Percentiles rank a stretch among this genome's conserved stretches.
phyloP scores from a whole-genome alignment of 176 grass and related monocot species.

The Avena insularis region DNA sequence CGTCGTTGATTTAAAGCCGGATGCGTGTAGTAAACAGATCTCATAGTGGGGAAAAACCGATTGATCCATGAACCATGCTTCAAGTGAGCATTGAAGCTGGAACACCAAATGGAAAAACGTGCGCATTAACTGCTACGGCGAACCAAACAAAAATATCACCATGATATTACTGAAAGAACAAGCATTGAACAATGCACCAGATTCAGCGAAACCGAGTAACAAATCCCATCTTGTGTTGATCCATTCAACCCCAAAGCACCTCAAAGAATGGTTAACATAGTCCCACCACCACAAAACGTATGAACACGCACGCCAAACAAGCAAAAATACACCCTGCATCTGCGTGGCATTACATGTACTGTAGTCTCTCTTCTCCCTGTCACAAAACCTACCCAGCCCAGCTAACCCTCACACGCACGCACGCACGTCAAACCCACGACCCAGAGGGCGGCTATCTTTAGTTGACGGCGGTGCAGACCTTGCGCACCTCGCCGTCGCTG shows the following conservation, averaged over 20 bases:
- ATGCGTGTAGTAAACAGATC: too few relatives aligned
- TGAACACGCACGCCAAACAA: not conserved
- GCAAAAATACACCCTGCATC: not conserved
- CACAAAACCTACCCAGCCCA: conserved; percentile 1
- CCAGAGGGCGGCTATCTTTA: too few relatives aligned
- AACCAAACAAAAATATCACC: too few relatives aligned
- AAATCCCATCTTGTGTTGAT: not conserved
- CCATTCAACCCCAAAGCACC: not conserved
- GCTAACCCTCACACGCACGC: not conserved
- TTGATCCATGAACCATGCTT: too few relatives aligned
- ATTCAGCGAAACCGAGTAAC: not conserved
- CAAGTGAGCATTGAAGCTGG: too few relatives aligned
- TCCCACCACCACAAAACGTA: conserved; percentile 37
- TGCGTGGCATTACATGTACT: not conserved
- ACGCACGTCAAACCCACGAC: not conserved
- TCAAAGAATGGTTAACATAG: conserved; percentile 48
- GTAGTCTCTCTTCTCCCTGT: not conserved
- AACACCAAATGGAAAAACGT: too few relatives aligned
- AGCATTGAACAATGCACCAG: not conserved
- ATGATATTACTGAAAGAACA: too few relatives aligned
- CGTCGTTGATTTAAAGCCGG: too few relatives aligned
- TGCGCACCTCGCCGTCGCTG: conserved; percentile 66
- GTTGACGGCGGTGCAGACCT: conserved; percentile 59
- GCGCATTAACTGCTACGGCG: too few relatives aligned
- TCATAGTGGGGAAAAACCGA: too few relatives aligned